Base-by-base conservation (phyloP, 345 rosid species). In the Gossypium longicalyx region DNA sequence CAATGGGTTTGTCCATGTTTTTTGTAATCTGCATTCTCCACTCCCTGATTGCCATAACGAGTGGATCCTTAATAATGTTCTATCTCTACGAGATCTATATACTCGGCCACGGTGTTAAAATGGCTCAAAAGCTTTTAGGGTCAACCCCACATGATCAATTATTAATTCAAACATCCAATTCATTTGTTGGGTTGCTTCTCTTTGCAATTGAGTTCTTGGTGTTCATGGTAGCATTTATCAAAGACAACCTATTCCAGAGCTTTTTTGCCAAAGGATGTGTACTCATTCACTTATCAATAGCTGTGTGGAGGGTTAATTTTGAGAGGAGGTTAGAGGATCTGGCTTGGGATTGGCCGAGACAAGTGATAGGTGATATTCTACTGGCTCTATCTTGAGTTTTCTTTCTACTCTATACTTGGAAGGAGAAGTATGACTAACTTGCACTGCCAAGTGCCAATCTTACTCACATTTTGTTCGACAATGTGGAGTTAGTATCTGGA, bases 341-440 rank as follows among this genome's bases (percentile, higher is more conserved):
- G 76, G 86, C 86, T 38, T 73, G 80, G 84, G 75, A 79, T 71
- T 84, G 85, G 89, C 83, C 84, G 0, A 86, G 80, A 64, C 86
- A 84, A 54, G 78, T 67, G 2, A 71, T 66, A 13, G 89, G 86
- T n/a, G 86, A 86, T 76, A 22, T 81, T 16, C 45, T 73, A 59
- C 49, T 81, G 68, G 83, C 87, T 4, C 84, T 77, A 49, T 84
- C 86, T 8, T 86, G 89, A 87, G 77, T 77, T 1, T 84, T 79
- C 77, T 81, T 84, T 74, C 63, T 81, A 13, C 68, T 81, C 15
- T 81, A 77, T 44, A 38, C 70, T 47, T 82, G 87, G 85, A 80
- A 81, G 34, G 85, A 82, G 59, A 86, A 81, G 73, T 82, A 86
- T 68, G 87, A 79, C 54, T 79, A 60, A 20, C 27, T 9, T 65